phyloP scores from a whole-genome alignment of 2,329 filamentous ascomycete genomes.

The Elsinoe ampelina region DNA sequence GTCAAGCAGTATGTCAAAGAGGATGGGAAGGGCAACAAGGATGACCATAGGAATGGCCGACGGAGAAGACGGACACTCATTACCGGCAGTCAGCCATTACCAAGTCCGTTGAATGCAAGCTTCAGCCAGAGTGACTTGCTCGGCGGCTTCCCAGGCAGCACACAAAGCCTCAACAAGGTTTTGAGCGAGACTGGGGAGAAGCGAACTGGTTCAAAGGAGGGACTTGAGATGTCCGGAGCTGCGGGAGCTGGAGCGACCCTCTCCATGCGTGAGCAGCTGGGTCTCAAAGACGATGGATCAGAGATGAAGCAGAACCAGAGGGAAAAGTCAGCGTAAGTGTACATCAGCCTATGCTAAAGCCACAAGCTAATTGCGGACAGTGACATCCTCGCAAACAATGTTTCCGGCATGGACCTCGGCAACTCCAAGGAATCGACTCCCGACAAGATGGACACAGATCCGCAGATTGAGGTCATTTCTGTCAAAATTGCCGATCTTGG shows the following conservation, averaged over 20 bases:
- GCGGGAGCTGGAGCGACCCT: conserved; percentile 40
- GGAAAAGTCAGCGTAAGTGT: conserved; percentile 84
- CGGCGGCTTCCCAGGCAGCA: conserved; percentile 46
- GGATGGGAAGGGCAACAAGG: conserved; percentile 59
- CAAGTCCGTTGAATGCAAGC: conserved; percentile 84
- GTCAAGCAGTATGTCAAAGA: conserved; percentile 92
- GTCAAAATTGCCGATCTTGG: conserved; percentile 98
- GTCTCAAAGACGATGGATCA: conserved; percentile 46
- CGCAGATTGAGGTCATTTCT: conserved; percentile 70
- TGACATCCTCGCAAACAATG: conserved; percentile 82
- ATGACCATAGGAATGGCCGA: conserved; percentile 85
- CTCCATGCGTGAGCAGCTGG: conserved; percentile 52
- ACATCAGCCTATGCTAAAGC: conserved; percentile 14
- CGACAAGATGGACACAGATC: conserved; percentile 56
- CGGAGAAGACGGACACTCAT: conserved; percentile 86
- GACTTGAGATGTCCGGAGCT: conserved; percentile 47
- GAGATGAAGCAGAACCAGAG: conserved; percentile 61
- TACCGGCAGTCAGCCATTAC: conserved; percentile 90
- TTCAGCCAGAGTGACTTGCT: conserved; percentile 69
- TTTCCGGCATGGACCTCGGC: conserved; percentile 88
- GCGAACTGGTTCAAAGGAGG: conserved; percentile 32
- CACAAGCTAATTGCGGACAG: conserved; percentile 22
- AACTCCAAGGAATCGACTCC: conserved; percentile 49
- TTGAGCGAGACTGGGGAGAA: conserved; percentile 54
- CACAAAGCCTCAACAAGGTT: conserved; percentile 74